Evolutionary conservation across 441 rosid genomes (phyloP), one percentile per base, ranked within the genome.

Genomic region (Euphorbia corollata): DNA sequence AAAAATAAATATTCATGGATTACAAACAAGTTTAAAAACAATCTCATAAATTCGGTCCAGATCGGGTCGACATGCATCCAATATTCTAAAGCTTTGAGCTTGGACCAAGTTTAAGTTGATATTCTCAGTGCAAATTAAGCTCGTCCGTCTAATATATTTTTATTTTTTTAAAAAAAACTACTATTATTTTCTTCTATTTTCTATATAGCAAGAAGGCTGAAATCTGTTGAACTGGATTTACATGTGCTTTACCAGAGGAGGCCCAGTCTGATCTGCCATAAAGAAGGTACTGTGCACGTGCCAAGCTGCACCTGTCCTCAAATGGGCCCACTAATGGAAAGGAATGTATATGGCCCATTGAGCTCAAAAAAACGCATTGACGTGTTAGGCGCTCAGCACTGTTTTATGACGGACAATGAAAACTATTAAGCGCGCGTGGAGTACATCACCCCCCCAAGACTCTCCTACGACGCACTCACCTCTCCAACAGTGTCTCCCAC

Each of bases 351-450:
- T n/a, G 61, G 39, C 59, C 70, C 54, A 50, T 8, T 18, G 16
- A 50, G n/a, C 54, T 50, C 22, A 48, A 23, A 48, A 16, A 48
- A 10, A 2, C 41, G 41, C n/a, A 15, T 59, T 71, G 64, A 54
- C 75, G 75, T 70, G 77, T 73, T 57, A 39, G 19, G 36, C 50
- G n/a, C 8, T 1, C 13, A 1, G 5, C 7, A 51, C 48, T 3
- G n/a, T n/a, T 22, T 5, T 45, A 4, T 53, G 65, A 59, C 56
- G 68, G 73, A 63, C 71, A 50, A 56, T 63, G 58, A 61, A 5
- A 69, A 2, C 38, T 59, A 50, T 63, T 34, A 68, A 32, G 2
- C 68, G 75, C 72, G 77, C 70, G 74, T 73, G 67, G 7, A 63
- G 15, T 0, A 15, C 54, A 19, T 64, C 73, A 12, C 5, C 54